A percentile compares a stretch with the other conserved stretches of the same genome.
phyloP scores from a whole-genome alignment of 352 stramenopile species.

The Globisporangium lucens region DNA sequence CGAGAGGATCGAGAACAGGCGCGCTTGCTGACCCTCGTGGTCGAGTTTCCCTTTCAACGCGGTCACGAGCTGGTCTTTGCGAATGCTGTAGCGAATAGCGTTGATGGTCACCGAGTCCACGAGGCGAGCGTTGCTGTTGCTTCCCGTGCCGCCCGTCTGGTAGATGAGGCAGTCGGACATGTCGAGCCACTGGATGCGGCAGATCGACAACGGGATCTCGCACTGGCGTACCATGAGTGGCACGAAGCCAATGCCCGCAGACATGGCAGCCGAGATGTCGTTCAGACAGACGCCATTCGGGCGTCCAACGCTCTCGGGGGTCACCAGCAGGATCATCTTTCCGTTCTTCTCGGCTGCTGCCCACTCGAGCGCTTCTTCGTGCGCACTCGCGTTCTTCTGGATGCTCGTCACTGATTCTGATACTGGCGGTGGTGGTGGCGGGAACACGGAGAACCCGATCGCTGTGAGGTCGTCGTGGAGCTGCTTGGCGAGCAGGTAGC shows the following conservation, averaged over 20 bases:
- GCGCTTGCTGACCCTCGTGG: slow-evolving; percentile 68
- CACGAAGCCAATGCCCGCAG: slow-evolving; percentile 61
- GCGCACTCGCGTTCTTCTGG: slow-evolving; percentile 12
- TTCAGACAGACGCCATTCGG: slow-evolving; percentile 66
- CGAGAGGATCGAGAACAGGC: slow-evolving; percentile 60
- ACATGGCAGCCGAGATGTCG: slow-evolving; percentile 72
- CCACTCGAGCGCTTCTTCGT: slow-evolving; percentile 63
- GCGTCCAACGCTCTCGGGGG: slow-evolving; percentile 63
- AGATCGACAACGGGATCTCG: slow-evolving; percentile 79
- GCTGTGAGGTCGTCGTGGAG: slow-evolving; percentile 53
- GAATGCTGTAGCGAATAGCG: slow-evolving; percentile 43
- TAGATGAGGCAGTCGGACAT: slow-evolving; percentile 69
- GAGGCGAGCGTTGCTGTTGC: slow-evolving; percentile 8
- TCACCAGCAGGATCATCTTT: slow-evolving; percentile 69
- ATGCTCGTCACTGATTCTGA: slow-evolving; percentile 10
- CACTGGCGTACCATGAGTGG: slow-evolving; percentile 68
- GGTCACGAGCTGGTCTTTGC: slow-evolving; percentile 48
- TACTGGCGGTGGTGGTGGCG: slow-evolving; percentile 18
- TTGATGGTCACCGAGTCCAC: slow-evolving; percentile 35
- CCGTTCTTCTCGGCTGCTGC: slow-evolving; percentile 51
- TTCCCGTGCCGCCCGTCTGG: neutral
- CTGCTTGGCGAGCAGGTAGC: slow-evolving; percentile 42
- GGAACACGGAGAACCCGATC: slow-evolving; percentile 43
- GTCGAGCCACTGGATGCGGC: slow-evolving; percentile 80
- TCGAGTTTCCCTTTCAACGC: slow-evolving; percentile 61